These are phyloP conservation scores for Acacia acuminata DNA, from an alignment of 306 rosid species.

Conservation along the genomic window DNA sequence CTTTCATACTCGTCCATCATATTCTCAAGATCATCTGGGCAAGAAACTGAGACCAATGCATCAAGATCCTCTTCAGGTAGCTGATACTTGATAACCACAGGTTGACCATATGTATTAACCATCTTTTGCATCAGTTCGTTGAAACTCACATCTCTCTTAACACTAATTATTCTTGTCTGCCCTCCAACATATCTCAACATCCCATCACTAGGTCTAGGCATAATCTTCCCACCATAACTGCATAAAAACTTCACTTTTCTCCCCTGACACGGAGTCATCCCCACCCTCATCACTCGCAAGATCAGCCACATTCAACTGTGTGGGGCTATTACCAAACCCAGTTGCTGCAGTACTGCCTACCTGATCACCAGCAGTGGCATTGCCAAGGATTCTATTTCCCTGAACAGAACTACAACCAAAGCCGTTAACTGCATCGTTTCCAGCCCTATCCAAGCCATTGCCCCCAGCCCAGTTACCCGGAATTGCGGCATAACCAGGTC, in stretches of 20 bases:
- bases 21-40: conserved; percentile 85
- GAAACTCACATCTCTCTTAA: conserved; percentile 65
- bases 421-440: conserved; percentile 47
- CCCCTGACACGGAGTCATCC: conserved; percentile 56
- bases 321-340: conserved; percentile 37
- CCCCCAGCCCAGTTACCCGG: conserved; percentile 43
- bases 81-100: conserved; percentile 83
- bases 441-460: conserved; percentile 42
- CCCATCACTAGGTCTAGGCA: conserved; percentile 89
- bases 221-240: conserved; percentile 86
- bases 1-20: conserved; percentile 94
- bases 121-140: conserved; percentile 70
- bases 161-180: conserved; percentile 82
- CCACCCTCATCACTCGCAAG: conserved; percentile 64
- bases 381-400: conserved; percentile 42
- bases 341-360: conserved; percentile 31
- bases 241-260: conserved; percentile 80
- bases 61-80: conserved; percentile 94
- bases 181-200: conserved; percentile 94
- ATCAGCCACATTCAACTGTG: conserved; percentile 41
- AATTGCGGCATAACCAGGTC: conserved; percentile 44
- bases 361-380: conserved; percentile 47
- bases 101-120: conserved; percentile 68
- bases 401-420: conserved; percentile 33
- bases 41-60: conserved; percentile 79